Base-by-base conservation (phyloP, 2,329 filamentous ascomycete genomes). In the Pyrenophora teres region DNA sequence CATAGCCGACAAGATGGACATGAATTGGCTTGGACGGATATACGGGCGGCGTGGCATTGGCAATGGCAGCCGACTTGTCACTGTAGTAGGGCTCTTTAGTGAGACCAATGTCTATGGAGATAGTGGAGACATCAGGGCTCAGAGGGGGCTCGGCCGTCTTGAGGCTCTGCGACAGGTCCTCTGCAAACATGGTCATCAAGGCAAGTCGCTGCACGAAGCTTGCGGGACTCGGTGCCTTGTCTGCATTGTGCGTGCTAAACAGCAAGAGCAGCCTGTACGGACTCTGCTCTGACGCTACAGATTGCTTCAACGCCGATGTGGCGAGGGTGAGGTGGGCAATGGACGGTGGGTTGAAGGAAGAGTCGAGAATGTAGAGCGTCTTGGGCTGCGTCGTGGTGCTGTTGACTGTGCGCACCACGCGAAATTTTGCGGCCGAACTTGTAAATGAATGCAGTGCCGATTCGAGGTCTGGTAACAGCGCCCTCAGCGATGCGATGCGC, bases 81-180 rank as follows among this genome's bases (percentile, higher is more conserved):
- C 84, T 83, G 63, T 93, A 94, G 68, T 87, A 92, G 0, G 89
- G 87, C 63, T 83, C 79, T 31, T 82, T 87, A 0, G 88, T 90
- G 1, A 94, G 79, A 1, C 81, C 88, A 32, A 93, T 80, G 59
- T 92, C 89, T 15, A 81, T 75, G 2, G 75, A 59, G 0, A 78
- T 45, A 33, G 68, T 47, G 13, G 54, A 31, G 5, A 56, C 23
- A 8, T 54, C 50, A 35, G 25, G 39, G 2, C 46, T 40, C 31
- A 51, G 32, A 27, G 52, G 18, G 4, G 50, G 13, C 39, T 46
- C 27, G 13, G 37, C 40, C 2, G 33, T 44, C 23, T 62, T 52
- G 8, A 69, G 51, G 12, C 38, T 57, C 18, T 23, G 56, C 13
- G 73, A 67, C 2, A 83, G 57, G 55, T 88, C 86, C 41, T 76